A percentile compares a stretch with the other conserved stretches of the same genome.
phyloP scores from a whole-genome alignment of 441 rosid species.

The Jatropha multifida region DNA sequence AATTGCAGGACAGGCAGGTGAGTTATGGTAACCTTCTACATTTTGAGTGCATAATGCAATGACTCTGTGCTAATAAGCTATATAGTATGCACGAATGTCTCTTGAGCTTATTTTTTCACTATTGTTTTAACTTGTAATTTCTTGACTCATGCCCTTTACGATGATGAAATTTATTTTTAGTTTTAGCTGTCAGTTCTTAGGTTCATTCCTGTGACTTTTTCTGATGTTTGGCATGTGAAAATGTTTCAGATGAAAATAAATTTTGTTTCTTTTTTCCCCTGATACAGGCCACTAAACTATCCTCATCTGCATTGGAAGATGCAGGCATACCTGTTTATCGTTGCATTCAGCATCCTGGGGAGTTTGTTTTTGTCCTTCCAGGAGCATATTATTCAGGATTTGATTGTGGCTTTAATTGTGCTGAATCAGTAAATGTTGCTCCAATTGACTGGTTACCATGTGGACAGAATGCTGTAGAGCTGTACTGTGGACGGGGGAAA shows the following conservation, averaged over 20 bases:
- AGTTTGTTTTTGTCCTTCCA: slow-evolving; percentile 75
- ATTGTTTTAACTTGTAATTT: slow-evolving; percentile 1
- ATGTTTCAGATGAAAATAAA: not conserved
- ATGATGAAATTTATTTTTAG: not conserved
- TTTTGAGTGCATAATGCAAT: slow-evolving; percentile 17
- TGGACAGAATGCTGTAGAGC: slow-evolving; percentile 60
- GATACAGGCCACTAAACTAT: slow-evolving; percentile 48
- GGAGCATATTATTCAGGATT: slow-evolving; percentile 69
- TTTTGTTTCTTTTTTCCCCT: slow-evolving; percentile 6
- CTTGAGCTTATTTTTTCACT: slow-evolving; percentile 1
- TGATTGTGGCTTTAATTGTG: slow-evolving; percentile 76
- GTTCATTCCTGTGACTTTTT: slow-evolving; percentile 8
- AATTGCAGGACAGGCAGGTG: slow-evolving; percentile 36
- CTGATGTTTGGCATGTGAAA: not conserved
- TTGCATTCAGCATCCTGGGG: slow-evolving; percentile 68
- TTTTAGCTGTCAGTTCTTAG: slow-evolving; percentile 6
- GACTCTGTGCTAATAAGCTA: not conserved
- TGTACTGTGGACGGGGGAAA: slow-evolving; percentile 45
- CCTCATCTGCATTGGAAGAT: slow-evolving; percentile 47
- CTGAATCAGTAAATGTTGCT: slow-evolving; percentile 72
- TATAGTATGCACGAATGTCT: no score
- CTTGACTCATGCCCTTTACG: not conserved
- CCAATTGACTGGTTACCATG: slow-evolving; percentile 77
- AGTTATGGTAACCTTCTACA: slow-evolving; percentile 23
- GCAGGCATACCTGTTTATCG: slow-evolving; percentile 69